Percentiles rank a stretch among this genome's conserved stretches.
Evolutionary conservation across 257 asterid genomes (phyloP).

Genomic region (Nicotiana tomentosiformis): DNA sequence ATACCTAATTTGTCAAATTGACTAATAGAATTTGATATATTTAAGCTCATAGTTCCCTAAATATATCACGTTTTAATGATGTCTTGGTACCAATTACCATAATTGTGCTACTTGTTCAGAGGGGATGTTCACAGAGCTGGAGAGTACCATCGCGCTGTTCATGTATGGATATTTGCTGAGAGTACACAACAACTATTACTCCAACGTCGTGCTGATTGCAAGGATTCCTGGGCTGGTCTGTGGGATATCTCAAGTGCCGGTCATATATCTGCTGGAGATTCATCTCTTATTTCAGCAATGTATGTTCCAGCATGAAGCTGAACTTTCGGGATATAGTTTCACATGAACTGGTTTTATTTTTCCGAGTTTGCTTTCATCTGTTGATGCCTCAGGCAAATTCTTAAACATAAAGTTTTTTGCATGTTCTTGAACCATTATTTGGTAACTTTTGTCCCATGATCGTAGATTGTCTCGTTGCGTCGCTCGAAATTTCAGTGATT

Average conservation of each 20-base stretch:
- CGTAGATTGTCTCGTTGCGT: background rate
- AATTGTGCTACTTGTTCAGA: conserved; percentile 33
- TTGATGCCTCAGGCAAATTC: background rate
- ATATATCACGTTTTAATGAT: background rate
- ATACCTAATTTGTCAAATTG: background rate
- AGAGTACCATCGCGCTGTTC: conserved; percentile 91
- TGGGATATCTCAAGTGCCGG: conserved; percentile 99
- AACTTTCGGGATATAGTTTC: background rate
- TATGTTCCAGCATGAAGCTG: conserved; percentile 12
- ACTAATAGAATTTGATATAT: background rate
- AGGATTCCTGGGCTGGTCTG: conserved; percentile 93
- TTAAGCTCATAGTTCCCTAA: background rate
- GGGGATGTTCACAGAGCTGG: conserved; percentile 78
- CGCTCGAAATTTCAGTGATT: background rate
- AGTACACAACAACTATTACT: conserved; percentile 74
- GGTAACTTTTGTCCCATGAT: background rate
- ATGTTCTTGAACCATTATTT: background rate
- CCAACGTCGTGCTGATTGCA: conserved; percentile 74
- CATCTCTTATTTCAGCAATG: conserved; percentile 89
- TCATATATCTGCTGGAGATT: conserved; percentile 93
- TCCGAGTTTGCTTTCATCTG: background rate
- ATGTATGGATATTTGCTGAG: conserved; percentile 90
- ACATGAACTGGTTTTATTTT: background rate
- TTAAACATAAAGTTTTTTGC: background rate
- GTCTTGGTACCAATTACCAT: conserved; percentile 6